Conservation (phyloP, 345 rosid genomes). For the Eucalyptus cladocalyx region DNA sequence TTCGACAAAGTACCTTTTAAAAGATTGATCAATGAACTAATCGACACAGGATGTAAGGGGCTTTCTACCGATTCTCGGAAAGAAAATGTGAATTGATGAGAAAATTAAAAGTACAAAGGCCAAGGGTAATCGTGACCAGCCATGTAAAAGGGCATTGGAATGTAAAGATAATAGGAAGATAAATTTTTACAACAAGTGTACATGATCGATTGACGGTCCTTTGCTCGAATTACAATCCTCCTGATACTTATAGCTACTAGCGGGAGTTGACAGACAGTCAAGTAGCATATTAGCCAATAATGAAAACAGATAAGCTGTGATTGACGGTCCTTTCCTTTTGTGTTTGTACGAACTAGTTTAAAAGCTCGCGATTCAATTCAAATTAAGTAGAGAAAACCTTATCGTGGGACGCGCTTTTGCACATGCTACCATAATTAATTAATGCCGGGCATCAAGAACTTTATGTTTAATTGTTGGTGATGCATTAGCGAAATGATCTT, state of each 20-base stretch:
- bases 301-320: background rate
- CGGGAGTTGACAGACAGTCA: background rate
- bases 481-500: background rate
- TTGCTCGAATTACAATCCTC: background rate
- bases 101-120: background rate
- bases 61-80: background rate
- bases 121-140: background rate
- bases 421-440: background rate
- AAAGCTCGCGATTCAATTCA: background rate
- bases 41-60: background rate
- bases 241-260: background rate
- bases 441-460: background rate
- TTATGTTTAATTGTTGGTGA: background rate
- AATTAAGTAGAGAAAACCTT: background rate
- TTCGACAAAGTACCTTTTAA: background rate
- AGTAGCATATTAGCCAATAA: background rate
- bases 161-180: background rate
- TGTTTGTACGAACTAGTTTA: background rate
- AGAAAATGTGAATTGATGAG: background rate
- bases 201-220: background rate
- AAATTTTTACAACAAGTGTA: background rate
- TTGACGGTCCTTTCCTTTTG: background rate
- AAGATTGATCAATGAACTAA: background rate
- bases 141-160: background rate
- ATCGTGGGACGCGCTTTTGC: background rate